Conservation (phyloP, 345 rosid genomes). For the Syzygium aqueum region DNA sequence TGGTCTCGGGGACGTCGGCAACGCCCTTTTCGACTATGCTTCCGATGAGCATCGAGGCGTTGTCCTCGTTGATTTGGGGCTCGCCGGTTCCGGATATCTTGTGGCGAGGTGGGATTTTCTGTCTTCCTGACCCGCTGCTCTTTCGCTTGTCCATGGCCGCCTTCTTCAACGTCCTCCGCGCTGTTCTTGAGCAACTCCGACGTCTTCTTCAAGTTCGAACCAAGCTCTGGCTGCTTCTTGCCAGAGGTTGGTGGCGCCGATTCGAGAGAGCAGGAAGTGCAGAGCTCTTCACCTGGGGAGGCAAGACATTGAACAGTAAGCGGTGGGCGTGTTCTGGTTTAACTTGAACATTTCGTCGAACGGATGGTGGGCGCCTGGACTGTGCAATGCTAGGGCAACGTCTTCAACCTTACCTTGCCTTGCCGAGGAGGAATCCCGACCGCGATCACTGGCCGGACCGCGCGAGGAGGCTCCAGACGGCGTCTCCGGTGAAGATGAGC, state of each 20-base stretch:
- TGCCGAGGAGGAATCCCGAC: too few relatives aligned
- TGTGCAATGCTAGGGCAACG: too few relatives aligned
- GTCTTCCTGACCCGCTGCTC: not conserved
- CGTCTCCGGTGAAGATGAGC: too few relatives aligned
- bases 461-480: too few relatives aligned
- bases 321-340: too few relatives aligned
- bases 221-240: not conserved
- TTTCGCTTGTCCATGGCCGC: conserved; percentile 11
- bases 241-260: not conserved
- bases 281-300: not conserved
- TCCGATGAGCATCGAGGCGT: conserved; percentile 40
- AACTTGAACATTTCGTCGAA: too few relatives aligned
- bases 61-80: conserved; percentile 13
- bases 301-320: not conserved
- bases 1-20: conserved; percentile 13
- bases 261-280: not conserved
- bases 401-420: too few relatives aligned
- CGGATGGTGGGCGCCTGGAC: too few relatives aligned
- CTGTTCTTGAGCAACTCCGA: not conserved
- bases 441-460: too few relatives aligned
- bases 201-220: not conserved
- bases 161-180: not conserved
- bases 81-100: conserved; percentile 9
- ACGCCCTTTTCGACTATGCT: conserved; percentile 66
- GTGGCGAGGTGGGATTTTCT: not conserved